Evolutionary conservation across 2,329 filamentous ascomycete genomes (phyloP).

Genomic region (Blastomyces silverae): DNA sequence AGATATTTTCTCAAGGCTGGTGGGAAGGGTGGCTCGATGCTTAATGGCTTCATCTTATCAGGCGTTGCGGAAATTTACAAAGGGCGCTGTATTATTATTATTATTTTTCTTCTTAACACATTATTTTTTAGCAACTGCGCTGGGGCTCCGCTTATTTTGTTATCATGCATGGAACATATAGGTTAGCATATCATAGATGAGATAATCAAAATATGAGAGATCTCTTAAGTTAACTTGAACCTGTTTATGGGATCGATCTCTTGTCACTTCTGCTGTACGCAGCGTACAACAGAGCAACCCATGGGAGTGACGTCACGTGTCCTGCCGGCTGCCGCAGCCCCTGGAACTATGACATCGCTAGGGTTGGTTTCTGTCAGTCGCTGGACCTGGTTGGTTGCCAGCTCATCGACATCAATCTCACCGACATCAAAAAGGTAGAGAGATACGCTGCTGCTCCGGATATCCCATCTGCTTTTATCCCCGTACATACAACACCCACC

Average conservation of each 20-base stretch:
- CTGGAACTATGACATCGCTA: neutral
- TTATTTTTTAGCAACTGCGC: conserved; percentile 2
- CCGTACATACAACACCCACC: neutral
- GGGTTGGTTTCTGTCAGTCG: neutral
- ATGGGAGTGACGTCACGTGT: neutral
- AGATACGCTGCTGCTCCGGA: neutral
- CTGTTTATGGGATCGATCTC: neutral
- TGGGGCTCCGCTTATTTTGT: conserved; percentile 3
- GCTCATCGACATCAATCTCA: too few relatives aligned
- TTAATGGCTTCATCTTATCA: too few relatives aligned
- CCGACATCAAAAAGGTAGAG: neutral
- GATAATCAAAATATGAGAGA: neutral
- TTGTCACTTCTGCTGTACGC: too few relatives aligned
- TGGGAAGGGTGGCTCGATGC: neutral
- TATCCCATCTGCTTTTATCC: neutral
- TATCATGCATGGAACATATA: conserved; percentile 11
- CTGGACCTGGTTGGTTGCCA: neutral
- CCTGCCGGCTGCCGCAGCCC: neutral
- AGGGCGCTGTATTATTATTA: conserved; percentile 8
- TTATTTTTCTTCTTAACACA: neutral
- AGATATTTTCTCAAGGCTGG: conserved; percentile 1
- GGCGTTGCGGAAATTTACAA: neutral
- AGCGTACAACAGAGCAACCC: too few relatives aligned
- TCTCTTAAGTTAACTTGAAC: neutral
- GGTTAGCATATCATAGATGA: conserved; percentile 10